Evolutionary conservation across 2,329 filamentous ascomycete species (phyloP).

Genomic region (Fusarium sp.): DNA sequence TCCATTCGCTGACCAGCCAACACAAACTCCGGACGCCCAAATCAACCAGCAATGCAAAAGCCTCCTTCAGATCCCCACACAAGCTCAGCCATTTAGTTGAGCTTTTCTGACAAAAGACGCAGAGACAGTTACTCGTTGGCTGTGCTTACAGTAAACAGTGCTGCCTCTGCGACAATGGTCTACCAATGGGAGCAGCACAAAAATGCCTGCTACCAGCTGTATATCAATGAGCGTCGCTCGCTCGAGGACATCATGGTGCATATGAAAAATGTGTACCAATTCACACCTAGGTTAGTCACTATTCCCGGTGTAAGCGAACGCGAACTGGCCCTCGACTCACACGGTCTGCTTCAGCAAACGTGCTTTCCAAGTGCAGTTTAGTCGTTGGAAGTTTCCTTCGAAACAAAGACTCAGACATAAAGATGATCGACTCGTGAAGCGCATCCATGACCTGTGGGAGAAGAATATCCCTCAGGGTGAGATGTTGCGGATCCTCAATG

Average conservation of each 20-base stretch:
- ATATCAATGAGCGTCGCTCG: slow-evolving; percentile 78
- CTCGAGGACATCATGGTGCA: slow-evolving; percentile 80
- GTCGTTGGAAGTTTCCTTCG: slow-evolving; percentile 80
- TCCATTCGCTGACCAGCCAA: neutral
- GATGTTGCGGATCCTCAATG: slow-evolving; percentile 76
- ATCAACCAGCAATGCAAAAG: slow-evolving; percentile 46
- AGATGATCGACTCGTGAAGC: slow-evolving; percentile 72
- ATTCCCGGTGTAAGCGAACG: slow-evolving; percentile 10
- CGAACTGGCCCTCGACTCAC: slow-evolving; percentile 11
- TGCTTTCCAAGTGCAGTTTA: slow-evolving; percentile 80
- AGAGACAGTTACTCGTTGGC: slow-evolving; percentile 18
- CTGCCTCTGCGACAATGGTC: slow-evolving; percentile 52
- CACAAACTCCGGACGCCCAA: slow-evolving; percentile 36
- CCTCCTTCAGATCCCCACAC: slow-evolving; percentile 34
- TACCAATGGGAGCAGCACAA: slow-evolving; percentile 60
- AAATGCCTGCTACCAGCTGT: slow-evolving; percentile 67
- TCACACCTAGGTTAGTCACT: slow-evolving; percentile 67
- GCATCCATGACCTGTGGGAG: slow-evolving; percentile 83
- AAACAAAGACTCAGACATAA: slow-evolving; percentile 79
- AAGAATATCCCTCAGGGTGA: slow-evolving; percentile 76
- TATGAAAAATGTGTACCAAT: slow-evolving; percentile 72
- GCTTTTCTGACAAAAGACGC: slow-evolving; percentile 44
- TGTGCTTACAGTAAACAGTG: slow-evolving; percentile 16
- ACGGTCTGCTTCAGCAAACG: slow-evolving; percentile 68
- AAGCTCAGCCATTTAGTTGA: slow-evolving; percentile 29